Conservation (phyloP, 805 yeast genomes). For the Schwanniomyces vanrijiae region DNA sequence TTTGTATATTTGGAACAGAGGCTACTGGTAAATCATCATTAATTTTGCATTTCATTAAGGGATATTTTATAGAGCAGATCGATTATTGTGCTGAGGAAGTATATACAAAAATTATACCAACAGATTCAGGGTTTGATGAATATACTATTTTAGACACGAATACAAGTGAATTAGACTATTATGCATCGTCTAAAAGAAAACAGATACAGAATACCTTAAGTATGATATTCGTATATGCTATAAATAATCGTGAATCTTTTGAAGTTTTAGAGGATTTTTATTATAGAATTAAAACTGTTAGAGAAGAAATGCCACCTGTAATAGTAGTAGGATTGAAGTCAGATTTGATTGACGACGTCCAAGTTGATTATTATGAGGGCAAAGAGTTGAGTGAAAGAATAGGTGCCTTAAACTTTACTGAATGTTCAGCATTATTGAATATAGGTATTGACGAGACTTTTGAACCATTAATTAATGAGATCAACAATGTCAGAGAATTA, state of each 20-base stretch:
- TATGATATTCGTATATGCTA: slow-evolving; percentile 31
- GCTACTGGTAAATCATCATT: slow-evolving; percentile 26
- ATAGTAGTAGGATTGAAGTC: slow-evolving; percentile 30
- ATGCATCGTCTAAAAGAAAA: slow-evolving; percentile 22
- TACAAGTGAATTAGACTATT: slow-evolving; percentile 21
- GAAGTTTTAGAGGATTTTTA: slow-evolving; percentile 27
- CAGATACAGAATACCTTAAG: slow-evolving; percentile 31
- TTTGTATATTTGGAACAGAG: slow-evolving; percentile 28
- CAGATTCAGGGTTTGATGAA: slow-evolving; percentile 18
- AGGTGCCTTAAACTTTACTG: slow-evolving; percentile 27
- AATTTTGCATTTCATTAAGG: slow-evolving; percentile 22
- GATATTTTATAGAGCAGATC: slow-evolving; percentile 14
- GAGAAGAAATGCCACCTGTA: slow-evolving; percentile 27
- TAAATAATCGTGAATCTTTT: slow-evolving; percentile 25
- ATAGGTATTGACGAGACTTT: slow-evolving; percentile 26
- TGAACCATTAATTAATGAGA: slow-evolving; percentile 19
- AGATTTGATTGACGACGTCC: slow-evolving; percentile 24
- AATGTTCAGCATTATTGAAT: slow-evolving; percentile 24
- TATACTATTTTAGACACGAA: slow-evolving; percentile 33
- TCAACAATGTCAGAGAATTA: background rate
- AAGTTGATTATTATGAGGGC: slow-evolving; percentile 30
- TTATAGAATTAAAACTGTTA: slow-evolving; percentile 20
- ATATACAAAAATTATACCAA: slow-evolving; percentile 16
- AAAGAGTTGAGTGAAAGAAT: slow-evolving; percentile 21
- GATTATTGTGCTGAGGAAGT: slow-evolving; percentile 25